Evolutionary conservation across 2,329 filamentous ascomycete species (phyloP), one percentile per base, ranked within the genome.

Genomic region (Chalara sp.): DNA sequence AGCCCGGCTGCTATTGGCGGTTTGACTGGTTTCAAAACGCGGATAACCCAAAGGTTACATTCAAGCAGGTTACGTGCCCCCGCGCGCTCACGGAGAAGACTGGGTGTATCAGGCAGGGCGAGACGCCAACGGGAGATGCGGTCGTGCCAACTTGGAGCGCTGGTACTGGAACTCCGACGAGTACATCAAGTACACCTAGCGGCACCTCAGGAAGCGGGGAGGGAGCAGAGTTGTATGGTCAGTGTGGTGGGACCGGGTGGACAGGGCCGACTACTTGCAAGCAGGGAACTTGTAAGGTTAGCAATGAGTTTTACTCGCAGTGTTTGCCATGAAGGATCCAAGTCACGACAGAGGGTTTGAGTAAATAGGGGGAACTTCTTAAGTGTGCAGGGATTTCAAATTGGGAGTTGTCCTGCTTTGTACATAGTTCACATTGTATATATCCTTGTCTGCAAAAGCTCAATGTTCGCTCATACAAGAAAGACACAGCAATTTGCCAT

Each of bases 11-110:
- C 59, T 65, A 72, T 56, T 80, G 74, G 70, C 72, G 76, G 48
- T 79, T 76, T 55, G 72, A 75, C 58, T 79, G 74, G 74, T 77
- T 78, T 61, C 58, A 69, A 45, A 68, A 68, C 53, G 70, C 73
- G 30, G 71, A 76, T 54, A 77, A 78, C 59, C 74, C 74, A 5
- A 58, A 49, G 5, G 66, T 77, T 35, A 66, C 61, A 31, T 78
- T 72, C 62, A 65, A 70, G 58, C 67, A 73, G 56, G 73, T 79
- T 11, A 61, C 66, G 28, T 79, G 76, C 58, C 76, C 75, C 0
- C 62, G 70, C 28, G 71, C 63, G 12, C 56, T 79, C 44, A 71
- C 70, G 2, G 69, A 65, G 28, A 71, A 69, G 53, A 69, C 68
- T 6, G 69, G 70, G 10, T 77, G 74, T 55, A 56, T 60, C 11